Evolutionary conservation across 2,329 filamentous ascomycete genomes (phyloP).

Genomic region (Pseudogymnoascus sp.): DNA sequence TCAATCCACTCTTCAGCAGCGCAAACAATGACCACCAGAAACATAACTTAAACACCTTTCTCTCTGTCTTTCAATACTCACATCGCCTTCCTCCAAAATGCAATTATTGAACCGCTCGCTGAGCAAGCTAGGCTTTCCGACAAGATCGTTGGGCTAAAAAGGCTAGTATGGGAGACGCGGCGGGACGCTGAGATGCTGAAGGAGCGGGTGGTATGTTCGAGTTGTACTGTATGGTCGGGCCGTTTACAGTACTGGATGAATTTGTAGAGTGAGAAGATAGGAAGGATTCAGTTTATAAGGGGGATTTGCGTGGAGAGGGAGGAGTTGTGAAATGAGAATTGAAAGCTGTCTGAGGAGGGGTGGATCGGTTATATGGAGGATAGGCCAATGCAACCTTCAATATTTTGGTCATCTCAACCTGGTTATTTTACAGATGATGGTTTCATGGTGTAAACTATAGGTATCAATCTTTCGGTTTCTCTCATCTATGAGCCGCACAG

Average conservation of each 20-base stretch:
- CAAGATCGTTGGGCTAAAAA: not conserved
- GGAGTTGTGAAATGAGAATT: not conserved
- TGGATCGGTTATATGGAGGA: not conserved
- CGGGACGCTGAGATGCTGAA: not conserved
- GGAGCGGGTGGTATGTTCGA: not conserved
- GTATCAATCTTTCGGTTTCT: not conserved
- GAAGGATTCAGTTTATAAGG: not conserved
- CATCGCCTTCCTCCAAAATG: not conserved
- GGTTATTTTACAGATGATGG: not conserved
- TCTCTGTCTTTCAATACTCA: not conserved
- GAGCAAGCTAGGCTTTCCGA: not conserved
- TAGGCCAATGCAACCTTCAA: not conserved
- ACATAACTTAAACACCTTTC: not conserved
- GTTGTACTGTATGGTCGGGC: not conserved
- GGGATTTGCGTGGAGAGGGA: not conserved
- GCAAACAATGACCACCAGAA: not conserved
- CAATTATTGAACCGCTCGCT: not conserved
- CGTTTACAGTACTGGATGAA: not conserved
- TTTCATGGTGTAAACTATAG: not conserved
- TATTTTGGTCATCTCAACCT: not conserved
- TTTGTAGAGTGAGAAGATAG: not conserved
- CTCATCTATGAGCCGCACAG: not conserved
- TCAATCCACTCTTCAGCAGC: not conserved
- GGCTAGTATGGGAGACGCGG: not conserved
- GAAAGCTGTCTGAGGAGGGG: not conserved